These are phyloP conservation scores for Amanita inopinata DNA, from an alignment of 768 basidiomycete genomes.

Conservation along the genomic window DNA sequence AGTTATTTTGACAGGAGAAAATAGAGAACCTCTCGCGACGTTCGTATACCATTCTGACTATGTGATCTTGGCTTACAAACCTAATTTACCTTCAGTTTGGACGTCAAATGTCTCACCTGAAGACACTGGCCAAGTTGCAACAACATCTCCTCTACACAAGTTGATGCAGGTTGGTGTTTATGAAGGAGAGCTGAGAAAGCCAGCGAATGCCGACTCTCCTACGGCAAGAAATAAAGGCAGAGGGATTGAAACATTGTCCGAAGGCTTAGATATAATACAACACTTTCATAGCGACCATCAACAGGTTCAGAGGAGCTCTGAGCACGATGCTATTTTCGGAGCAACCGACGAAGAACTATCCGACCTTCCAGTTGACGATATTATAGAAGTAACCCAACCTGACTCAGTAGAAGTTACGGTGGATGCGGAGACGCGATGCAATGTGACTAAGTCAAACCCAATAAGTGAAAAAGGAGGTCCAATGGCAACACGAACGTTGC, in stretches of 20 bases:
- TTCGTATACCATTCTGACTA: conserved; percentile 7
- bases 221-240: no score
- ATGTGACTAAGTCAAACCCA: no score
- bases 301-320: conserved; percentile 1
- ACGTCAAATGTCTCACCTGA: conserved; percentile 1
- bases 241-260: no score
- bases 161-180: no score
- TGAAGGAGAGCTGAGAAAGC: no score
- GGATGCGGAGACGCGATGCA: not conserved
- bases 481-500: no score
- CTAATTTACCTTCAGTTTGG: conserved; percentile 11
- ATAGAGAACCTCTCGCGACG: conserved; percentile 17
- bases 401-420: not conserved
- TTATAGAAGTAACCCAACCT: not conserved
- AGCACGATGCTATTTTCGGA: conserved; percentile 15
- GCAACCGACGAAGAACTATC: conserved; percentile 18
- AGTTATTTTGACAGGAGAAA: conserved; percentile 14
- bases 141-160: conserved; percentile 1
- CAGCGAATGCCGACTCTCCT: no score
- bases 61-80: not conserved
- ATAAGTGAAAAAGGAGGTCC: no score
- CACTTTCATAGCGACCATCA: not conserved
- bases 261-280: not conserved
- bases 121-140: not conserved
- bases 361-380: conserved; percentile 16